Percentiles rank a stretch among this genome's conserved stretches.
Evolutionary conservation across 768 basidiomycete species (phyloP).

Genomic region (Xerocomellus chrysenteron): DNA sequence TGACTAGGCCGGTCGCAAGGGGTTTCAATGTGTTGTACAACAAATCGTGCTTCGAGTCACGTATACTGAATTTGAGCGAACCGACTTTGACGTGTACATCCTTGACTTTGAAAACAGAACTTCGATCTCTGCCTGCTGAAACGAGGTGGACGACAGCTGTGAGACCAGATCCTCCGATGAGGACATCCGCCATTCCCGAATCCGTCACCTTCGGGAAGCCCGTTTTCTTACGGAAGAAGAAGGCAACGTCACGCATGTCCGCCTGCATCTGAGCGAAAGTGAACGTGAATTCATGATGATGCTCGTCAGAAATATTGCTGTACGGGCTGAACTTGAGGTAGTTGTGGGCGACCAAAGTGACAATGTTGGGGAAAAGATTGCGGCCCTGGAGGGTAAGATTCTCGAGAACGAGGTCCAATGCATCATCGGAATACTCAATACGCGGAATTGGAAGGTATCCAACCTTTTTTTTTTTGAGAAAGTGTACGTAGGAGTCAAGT

Average conservation of each 20-base stretch:
- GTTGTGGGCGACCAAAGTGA: constrained; percentile 76
- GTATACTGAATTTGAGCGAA: constrained; percentile 84
- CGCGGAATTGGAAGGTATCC: constrained; percentile 89
- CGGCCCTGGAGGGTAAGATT: constrained; percentile 86
- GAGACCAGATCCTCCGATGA: constrained; percentile 83
- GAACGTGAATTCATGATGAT: constrained; percentile 71
- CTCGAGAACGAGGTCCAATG: constrained; percentile 87
- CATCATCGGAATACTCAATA: constrained; percentile 88
- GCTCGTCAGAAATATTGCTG: constrained; percentile 48
- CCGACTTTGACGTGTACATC: constrained; percentile 79
- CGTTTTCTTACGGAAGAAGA: constrained; percentile 85
- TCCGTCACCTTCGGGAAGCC: constrained; percentile 81
- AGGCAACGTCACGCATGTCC: constrained; percentile 91
- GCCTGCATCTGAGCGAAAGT: constrained; percentile 86
- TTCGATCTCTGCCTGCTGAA: constrained; percentile 58
- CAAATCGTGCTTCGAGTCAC: constrained; percentile 87
- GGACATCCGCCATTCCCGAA: constrained; percentile 81
- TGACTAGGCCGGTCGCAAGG: constrained; percentile 79
- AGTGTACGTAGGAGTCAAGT: background rate
- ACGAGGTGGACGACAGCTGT: constrained; percentile 63
- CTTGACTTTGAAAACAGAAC: constrained; percentile 72
- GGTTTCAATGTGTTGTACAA: constrained; percentile 84
- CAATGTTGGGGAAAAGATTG: constrained; percentile 84
- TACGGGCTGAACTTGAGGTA: constrained; percentile 85
- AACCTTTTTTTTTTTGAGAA: constrained; percentile 38